phyloP scores from a whole-genome alignment of 1,139 yeast species.

The Taphrina communis region DNA sequence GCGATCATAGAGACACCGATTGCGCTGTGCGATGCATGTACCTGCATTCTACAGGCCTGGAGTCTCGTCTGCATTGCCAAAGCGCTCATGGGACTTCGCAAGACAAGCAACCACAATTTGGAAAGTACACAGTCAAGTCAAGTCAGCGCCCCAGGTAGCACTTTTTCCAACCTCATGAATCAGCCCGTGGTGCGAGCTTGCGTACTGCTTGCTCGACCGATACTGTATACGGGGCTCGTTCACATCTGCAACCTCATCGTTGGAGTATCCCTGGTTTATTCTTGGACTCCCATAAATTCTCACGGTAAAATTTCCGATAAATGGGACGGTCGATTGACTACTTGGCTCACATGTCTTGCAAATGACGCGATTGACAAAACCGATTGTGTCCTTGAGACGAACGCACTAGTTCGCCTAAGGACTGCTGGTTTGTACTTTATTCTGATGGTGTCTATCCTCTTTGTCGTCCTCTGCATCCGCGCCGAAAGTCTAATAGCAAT shows the following conservation, averaged over 20 bases:
- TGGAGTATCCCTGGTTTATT: not conserved
- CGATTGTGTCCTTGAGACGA: not conserved
- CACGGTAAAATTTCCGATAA: constrained; percentile 1
- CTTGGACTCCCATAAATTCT: not conserved
- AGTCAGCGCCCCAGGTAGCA: not conserved
- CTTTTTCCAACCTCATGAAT: not conserved
- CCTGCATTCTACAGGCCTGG: constrained; percentile 9
- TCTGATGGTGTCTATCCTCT: constrained; percentile 1
- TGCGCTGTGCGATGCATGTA: not conserved
- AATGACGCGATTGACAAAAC: not conserved
- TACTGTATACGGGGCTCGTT: constrained; percentile 1
- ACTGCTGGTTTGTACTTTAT: not conserved
- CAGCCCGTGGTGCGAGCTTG: constrained; percentile 7
- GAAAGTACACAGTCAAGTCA: not conserved
- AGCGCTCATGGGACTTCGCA: not conserved
- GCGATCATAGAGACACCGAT: constrained; percentile 1
- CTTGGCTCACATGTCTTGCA: constrained; percentile 13
- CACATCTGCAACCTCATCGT: not conserved
- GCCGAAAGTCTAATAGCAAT: not conserved
- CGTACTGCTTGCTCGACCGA: constrained; percentile 7
- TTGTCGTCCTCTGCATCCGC: constrained; percentile 11
- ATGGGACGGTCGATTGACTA: not conserved
- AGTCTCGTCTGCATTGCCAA: not conserved
- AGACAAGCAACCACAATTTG: too few species aligned
- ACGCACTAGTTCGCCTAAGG: not conserved